Evolutionary conservation across 139 green algal species (phyloP).

Genomic region (Tetradesmus obliquus): DNA sequence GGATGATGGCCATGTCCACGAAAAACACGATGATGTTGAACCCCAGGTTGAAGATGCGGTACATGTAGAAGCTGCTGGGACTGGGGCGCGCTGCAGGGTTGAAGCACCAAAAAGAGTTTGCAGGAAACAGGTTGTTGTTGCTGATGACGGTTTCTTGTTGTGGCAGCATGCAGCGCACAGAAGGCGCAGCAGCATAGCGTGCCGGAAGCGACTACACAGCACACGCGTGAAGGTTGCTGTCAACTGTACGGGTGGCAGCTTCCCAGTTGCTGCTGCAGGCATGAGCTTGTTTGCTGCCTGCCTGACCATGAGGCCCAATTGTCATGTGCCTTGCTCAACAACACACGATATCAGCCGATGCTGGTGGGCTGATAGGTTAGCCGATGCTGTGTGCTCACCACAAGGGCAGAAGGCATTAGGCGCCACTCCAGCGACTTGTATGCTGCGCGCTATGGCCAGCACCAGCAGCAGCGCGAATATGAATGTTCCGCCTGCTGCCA

Average conservation of each 20-base stretch:
- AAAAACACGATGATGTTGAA: constrained; percentile 52
- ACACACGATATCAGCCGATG: too few species aligned
- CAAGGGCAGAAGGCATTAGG: constrained; percentile 34
- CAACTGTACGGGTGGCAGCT: too few species aligned
- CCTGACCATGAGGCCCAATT: too few species aligned
- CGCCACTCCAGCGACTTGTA: neutral
- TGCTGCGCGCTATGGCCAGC: constrained; percentile 38
- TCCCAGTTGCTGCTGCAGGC: too few species aligned
- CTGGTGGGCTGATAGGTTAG: too few species aligned
- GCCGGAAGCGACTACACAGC: too few species aligned
- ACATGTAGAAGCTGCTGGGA: constrained; percentile 41
- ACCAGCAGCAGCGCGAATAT: constrained; percentile 36
- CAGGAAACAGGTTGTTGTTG: neutral
- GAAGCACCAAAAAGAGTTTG: neutral
- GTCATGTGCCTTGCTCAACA: too few species aligned
- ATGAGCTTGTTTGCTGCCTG: too few species aligned
- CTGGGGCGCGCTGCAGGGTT: constrained; percentile 12
- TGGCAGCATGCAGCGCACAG: neutral
- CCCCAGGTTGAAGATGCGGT: constrained; percentile 43
- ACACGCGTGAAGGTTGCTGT: too few species aligned
- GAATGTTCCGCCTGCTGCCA: constrained; percentile 27
- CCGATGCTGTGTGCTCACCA: constrained; percentile 12
- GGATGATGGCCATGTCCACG: constrained; percentile 46
- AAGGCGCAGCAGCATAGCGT: too few species aligned
- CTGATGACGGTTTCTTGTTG: neutral